Conservation (phyloP, 1,139 yeast species). For the Pichia inconspicua region DNA sequence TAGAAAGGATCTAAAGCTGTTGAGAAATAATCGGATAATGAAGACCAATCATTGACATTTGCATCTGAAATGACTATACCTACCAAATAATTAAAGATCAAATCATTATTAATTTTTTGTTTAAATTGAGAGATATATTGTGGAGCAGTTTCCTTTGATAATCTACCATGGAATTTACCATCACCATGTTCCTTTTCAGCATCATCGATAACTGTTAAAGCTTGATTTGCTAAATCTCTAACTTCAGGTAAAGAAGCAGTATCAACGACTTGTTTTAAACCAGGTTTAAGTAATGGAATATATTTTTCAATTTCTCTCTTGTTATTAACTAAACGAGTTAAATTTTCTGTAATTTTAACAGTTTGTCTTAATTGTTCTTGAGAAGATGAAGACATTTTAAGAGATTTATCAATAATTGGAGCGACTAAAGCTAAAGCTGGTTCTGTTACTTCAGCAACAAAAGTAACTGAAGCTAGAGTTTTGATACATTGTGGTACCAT, state of each 20-base stretch:
- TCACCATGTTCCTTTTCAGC: slow-evolving; percentile 65
- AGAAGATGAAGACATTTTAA: slow-evolving; percentile 81
- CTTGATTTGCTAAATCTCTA: slow-evolving; percentile 85
- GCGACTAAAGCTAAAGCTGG: slow-evolving; percentile 86
- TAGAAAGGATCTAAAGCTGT: slow-evolving; percentile 34
- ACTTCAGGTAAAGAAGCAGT: slow-evolving; percentile 96
- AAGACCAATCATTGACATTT: slow-evolving; percentile 85
- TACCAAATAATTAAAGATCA: slow-evolving; percentile 44
- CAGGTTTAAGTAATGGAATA: slow-evolving; percentile 82
- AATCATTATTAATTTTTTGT: slow-evolving; percentile 30
- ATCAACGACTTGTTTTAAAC: slow-evolving; percentile 77
- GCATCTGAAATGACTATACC: slow-evolving; percentile 61
- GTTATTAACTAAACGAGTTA: slow-evolving; percentile 91
- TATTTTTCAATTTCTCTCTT: slow-evolving; percentile 83
- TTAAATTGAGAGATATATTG: slow-evolving; percentile 37
- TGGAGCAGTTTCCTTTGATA: slow-evolving; percentile 48
- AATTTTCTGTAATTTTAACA: slow-evolving; percentile 90
- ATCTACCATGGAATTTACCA: slow-evolving; percentile 71
- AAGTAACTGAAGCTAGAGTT: slow-evolving; percentile 85
- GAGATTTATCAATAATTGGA: slow-evolving; percentile 86
- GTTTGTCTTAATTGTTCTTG: slow-evolving; percentile 96
- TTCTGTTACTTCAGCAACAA: slow-evolving; percentile 97
- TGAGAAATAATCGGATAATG: slow-evolving; percentile 51
- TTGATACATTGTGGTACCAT: slow-evolving; percentile 87
- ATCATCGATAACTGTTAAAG: slow-evolving; percentile 68